A percentile compares a stretch with the other conserved stretches of the same genome.
These are phyloP conservation scores for Penicillium desertorum DNA, from an alignment of 495 filamentous ascomycete species.

Conservation along the genomic window DNA sequence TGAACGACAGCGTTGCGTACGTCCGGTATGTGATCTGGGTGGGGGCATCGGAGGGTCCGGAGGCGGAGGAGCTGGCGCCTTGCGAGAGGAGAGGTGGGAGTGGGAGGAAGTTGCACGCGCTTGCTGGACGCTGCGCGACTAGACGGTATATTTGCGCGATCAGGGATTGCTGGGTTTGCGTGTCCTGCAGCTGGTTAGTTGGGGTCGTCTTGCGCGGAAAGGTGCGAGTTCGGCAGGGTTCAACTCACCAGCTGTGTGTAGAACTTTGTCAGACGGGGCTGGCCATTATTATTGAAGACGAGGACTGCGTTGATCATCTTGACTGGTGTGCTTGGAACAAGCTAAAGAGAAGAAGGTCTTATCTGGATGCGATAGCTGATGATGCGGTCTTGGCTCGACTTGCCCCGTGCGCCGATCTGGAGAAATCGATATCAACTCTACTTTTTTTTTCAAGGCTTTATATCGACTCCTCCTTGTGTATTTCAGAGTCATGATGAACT, in stretches of 20 bases:
- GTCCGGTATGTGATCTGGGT: constrained; percentile 97
- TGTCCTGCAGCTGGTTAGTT: constrained; percentile 62
- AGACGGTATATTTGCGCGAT: constrained; percentile 98
- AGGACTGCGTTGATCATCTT: constrained; percentile 98
- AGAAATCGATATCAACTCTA: constrained; percentile 12
- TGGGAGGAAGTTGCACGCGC: constrained; percentile 96
- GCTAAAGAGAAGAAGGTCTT: not conserved
- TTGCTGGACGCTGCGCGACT: constrained; percentile 79
- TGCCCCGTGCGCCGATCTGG: constrained; percentile 19
- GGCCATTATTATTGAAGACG: constrained; percentile 97
- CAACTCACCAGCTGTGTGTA: constrained; percentile 88
- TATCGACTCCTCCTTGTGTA: not conserved
- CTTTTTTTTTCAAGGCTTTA: not conserved
- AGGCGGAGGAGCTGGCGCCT: constrained; percentile 56
- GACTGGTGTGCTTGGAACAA: not conserved
- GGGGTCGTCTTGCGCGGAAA: constrained; percentile 1
- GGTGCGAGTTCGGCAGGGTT: not conserved
- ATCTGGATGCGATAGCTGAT: constrained; percentile 10
- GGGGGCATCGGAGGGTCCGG: constrained; percentile 78
- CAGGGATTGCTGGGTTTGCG: constrained; percentile 89
- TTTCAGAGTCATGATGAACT: not conserved
- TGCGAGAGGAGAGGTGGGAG: constrained; percentile 66
- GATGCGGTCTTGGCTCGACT: constrained; percentile 14
- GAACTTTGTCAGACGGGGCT: constrained; percentile 96
- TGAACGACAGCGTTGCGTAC: constrained; percentile 98